Evolutionary conservation across 148 eudicot species (phyloP), one percentile per base, ranked within the genome.

Genomic region (Suaeda aralocaspica): DNA sequence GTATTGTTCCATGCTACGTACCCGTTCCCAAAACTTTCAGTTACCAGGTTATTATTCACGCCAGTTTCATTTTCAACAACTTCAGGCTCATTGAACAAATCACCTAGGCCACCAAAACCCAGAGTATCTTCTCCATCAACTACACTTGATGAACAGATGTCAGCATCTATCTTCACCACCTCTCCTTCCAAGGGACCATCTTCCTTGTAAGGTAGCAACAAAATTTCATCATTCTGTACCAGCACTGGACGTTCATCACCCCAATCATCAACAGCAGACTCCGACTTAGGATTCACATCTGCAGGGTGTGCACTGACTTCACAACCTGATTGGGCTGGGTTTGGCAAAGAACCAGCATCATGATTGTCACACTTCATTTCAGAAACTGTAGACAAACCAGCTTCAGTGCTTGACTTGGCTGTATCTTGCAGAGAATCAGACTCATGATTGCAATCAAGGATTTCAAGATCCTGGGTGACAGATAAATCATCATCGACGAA

Each of bases 71-170:
- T 73, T 30, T 72, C 39, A 58, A 36, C 71, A 65, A 51, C 69
- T 72, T 93, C 97, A 41, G 96, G 96, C 73, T 94, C 98, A 78
- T 87, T 79, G 69, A 89, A 94, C 66, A 94, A 70, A 70, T 78
- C 96, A 55, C 87, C 95, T 79, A 93, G 76, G 31, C 89, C 95
- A 68, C 79, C 90, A 75, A 87, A 89, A 39, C 77, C 96, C 58
- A 70, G 33, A 29, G 59, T 36, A 59, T 84, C 86, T 64, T 82
- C 89, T 62, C 77, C 89, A 59, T 68, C 78, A 41, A 64, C 84
- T 57, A 77, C 74, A 50, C 78, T 74, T n/a, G 79, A 77, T 33
- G 79, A 74, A 59, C 88, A 52, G 29, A 73, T 59, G 71, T 59
- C 84, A 66, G 64, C 77, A 77, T 76, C 85, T 66, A 39, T 53